Evolutionary conservation across 495 filamentous ascomycete genomes (phyloP), one percentile per base, ranked within the genome.

Genomic region (Aspergillus egyptiacus): DNA sequence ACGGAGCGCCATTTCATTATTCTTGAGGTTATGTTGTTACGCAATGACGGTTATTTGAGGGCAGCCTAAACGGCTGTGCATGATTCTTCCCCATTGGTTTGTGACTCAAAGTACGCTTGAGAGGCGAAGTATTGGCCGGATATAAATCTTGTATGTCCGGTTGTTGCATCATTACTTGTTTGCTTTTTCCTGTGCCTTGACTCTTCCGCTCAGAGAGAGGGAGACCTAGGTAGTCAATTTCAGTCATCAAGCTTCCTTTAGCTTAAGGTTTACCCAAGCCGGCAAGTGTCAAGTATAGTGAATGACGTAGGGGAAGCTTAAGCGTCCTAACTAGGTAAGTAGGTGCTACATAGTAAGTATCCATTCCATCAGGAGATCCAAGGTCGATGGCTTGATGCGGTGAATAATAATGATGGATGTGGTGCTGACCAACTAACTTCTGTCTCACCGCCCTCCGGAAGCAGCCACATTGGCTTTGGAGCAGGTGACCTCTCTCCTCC

Each of bases 401-500:
- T n/a, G n/a, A n/a, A n/a, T 27, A 27, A 5, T 27, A 5, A 27
- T 27, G 5, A 27, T 27, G 5, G 25, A 5, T 10, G 5, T 27
- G n/a, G n/a, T n/a, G n/a, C n/a, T n/a, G n/a, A n/a, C n/a, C n/a
- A n/a, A n/a, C n/a, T n/a, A n/a, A 31, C 8, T 10, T 31, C 28
- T 6, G 28, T 4, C 3, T 31, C 28, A 31, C 46, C 46, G 42
- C 46, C n/a, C 25, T 30, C 46, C 47, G 30, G 35, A 53, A 35
- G 42, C 47, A 50, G 47, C 36, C n/a, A n/a, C 32, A 36, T 40
- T 47, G 45, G 46, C 44, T 50, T 54, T 48, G 45, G 48, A 17
- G 49, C 57, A 59, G 50, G 46, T 59, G 57, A 63, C 50, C 51
- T 22, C 6, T 10, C 6, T 20, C 40, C 27, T 5, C 40, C 40